These are phyloP conservation scores for Rhytidhysteron rufulum DNA, from an alignment of 2,329 filamentous ascomycete species.

Conservation along the genomic window DNA sequence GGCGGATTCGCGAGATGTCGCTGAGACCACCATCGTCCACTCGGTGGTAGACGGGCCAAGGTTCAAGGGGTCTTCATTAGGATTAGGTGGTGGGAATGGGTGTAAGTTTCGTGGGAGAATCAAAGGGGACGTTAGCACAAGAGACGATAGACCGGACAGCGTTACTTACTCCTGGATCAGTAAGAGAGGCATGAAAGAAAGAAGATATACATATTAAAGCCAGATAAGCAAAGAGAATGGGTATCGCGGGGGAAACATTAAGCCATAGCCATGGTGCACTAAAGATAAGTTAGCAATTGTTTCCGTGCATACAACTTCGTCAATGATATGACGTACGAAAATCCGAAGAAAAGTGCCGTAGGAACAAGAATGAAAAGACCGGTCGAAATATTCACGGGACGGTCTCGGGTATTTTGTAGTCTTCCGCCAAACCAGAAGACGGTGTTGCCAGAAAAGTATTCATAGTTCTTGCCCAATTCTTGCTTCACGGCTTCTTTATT, in stretches of 20 bases:
- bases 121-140: conserved; percentile 44
- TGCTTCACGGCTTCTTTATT: conserved; percentile 35
- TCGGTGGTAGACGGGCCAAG: conserved; percentile 84
- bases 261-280: conserved; percentile 79
- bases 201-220: conserved; percentile 88
- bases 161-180: conserved; percentile 80
- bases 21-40: conserved; percentile 87
- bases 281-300: conserved; percentile 15
- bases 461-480: conserved; percentile 68
- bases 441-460: conserved; percentile 93
- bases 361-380: conserved; percentile 77
- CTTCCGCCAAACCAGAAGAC: conserved; percentile 83
- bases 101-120: conserved; percentile 92
- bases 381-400: conserved; percentile 85
- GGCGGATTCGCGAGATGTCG: conserved; percentile 69
- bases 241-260: conserved; percentile 81
- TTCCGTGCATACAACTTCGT: not conserved
- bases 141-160: not conserved
- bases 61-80: conserved; percentile 74
- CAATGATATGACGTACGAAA: conserved; percentile 53
- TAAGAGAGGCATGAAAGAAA: conserved; percentile 86
- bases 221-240: conserved; percentile 86
- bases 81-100: conserved; percentile 71
- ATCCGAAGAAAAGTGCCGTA: conserved; percentile 76
- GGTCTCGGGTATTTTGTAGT: conserved; percentile 80